Evolutionary conservation across 2,329 filamentous ascomycete genomes (phyloP), one percentile per base, ranked within the genome.

Genomic region (Alternaria ventricosa): DNA sequence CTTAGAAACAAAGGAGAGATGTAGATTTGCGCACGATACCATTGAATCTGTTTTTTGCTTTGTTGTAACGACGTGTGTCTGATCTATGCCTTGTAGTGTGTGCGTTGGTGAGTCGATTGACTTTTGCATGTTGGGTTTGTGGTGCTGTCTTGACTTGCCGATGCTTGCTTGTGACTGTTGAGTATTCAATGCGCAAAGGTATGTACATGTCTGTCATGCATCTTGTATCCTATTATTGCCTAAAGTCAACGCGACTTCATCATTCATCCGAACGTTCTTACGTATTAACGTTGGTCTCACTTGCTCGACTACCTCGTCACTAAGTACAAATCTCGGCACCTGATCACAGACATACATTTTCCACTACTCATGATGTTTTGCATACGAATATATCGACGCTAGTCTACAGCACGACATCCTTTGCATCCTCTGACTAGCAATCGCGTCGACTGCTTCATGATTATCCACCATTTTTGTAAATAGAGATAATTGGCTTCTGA

Each of bases 11-110:
- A 28, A 44, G 28, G 45, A 43, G 44, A 18, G 44, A 57, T 57
- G 28, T 45, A 61, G 44, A 45, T 23, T 51, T 51, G 46, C 53
- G 53, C 36, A 55, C 25, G 53, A 55, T 55, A 55, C 53, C 53
- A 55, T 53, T 53, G 28, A 25, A 53, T n/a, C 49, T 41, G 28
- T 53, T 53, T 53, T 41, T 49, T 49, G 47, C 41, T 55, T 20
- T 56, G 43, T 13, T 45, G 7, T 28, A 12, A 27, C 23, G 23
- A 15, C 33, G 10, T 20, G 22, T 18, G n/a, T 46, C 22, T 46
- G 15, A 22, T 27, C 18, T 33, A 30, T 28, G 41, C 18, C 25
- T 13, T 15, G 11, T 46, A 22, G 43, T 18, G 36, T 36, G 33
- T 41, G 36, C 7, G n/a, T 18, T 41, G 36, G 36, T 41, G 36